Evolutionary conservation across 805 yeast species (phyloP).

Genomic region (Scheffersomyces spartinae): DNA sequence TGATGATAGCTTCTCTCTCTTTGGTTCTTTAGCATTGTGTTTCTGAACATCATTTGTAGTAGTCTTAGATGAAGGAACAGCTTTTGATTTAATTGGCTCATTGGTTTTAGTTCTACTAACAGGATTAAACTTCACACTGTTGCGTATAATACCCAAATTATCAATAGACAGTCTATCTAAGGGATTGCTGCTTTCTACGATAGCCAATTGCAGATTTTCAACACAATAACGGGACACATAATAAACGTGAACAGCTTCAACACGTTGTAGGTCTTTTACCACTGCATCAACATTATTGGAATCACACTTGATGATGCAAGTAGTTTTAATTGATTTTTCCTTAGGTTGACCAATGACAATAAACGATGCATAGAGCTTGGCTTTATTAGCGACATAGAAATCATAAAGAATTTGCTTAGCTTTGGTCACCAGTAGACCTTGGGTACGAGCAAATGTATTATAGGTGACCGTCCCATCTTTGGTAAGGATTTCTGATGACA

Average conservation of each 20-base stretch:
- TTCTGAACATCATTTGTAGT: too few relatives aligned
- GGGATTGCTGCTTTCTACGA: conserved; percentile 3
- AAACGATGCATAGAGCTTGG: conserved; percentile 20
- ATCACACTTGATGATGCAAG: too few relatives aligned
- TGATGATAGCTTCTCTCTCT: conserved; percentile 3
- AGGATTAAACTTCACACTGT: too few relatives aligned
- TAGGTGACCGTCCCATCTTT: conserved; percentile 28
- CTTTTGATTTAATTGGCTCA: too few relatives aligned
- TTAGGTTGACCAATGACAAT: conserved; percentile 22
- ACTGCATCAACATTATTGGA: conserved; percentile 7
- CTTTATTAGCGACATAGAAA: conserved; percentile 19
- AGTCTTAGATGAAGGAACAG: too few relatives aligned
- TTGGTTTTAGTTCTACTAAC: too few relatives aligned
- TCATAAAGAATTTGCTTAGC: conserved; percentile 19
- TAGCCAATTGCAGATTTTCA: conserved; percentile 6
- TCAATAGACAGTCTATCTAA: too few relatives aligned
- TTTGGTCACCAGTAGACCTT: conserved; percentile 13
- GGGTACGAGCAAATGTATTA: conserved; percentile 16
- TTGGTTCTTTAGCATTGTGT: conserved; percentile 1
- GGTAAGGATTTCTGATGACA: too few relatives aligned
- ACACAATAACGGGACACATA: conserved; percentile 12
- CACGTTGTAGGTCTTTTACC: conserved; percentile 9
- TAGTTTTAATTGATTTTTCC: conserved; percentile 12
- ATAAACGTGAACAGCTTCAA: conserved; percentile 22
- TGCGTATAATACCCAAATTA: too few relatives aligned